A percentile compares a stretch with the other conserved stretches of the same genome.
These are phyloP conservation scores for Argentina anserina DNA, from an alignment of 306 rosid species.

Conservation along the genomic window DNA sequence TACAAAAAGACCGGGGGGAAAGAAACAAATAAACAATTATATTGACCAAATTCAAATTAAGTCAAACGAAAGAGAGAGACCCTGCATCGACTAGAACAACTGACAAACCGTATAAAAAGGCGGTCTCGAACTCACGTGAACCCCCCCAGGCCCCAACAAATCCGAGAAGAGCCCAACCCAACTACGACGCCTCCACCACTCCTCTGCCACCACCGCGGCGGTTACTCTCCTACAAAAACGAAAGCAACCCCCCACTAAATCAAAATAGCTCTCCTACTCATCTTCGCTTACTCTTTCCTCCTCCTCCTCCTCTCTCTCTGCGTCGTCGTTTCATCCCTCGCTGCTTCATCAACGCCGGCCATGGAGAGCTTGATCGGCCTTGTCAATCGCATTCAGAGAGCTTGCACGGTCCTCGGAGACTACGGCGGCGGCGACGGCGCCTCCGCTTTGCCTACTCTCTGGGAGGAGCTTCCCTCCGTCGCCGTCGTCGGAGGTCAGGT, in stretches of 20 bases:
- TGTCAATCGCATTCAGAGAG: slow-evolving; percentile 38
- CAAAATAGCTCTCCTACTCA: slow-evolving; percentile 25
- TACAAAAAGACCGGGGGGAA: not conserved
- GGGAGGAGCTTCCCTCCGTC: slow-evolving; percentile 46
- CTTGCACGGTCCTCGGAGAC: slow-evolving; percentile 38
- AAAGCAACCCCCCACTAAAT: not conserved
- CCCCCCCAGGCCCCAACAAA: not conserved
- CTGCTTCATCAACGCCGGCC: slow-evolving; percentile 16
- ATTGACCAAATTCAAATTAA: slow-evolving; percentile 16
- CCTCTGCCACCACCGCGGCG: not conserved
- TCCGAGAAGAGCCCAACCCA: not conserved
- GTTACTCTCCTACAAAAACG: not conserved
- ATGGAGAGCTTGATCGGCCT: slow-evolving; percentile 39
- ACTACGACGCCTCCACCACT: not conserved
- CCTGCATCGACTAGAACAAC: not conserved
- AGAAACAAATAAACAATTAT: not conserved
- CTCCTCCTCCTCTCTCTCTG: slow-evolving; percentile 3
- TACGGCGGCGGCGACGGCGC: slow-evolving; percentile 33
- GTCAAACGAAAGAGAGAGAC: not conserved
- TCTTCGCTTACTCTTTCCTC: slow-evolving; percentile 8
- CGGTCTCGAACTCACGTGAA: slow-evolving; percentile 27
- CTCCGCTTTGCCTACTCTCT: slow-evolving; percentile 39
- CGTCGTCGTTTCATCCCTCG: not conserved
- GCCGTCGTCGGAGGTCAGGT: slow-evolving; percentile 43
- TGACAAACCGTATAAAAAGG: not conserved